Evolutionary conservation across 345 rosid species (phyloP), one percentile per base, ranked within the genome.

Genomic region (Geranium brycei): DNA sequence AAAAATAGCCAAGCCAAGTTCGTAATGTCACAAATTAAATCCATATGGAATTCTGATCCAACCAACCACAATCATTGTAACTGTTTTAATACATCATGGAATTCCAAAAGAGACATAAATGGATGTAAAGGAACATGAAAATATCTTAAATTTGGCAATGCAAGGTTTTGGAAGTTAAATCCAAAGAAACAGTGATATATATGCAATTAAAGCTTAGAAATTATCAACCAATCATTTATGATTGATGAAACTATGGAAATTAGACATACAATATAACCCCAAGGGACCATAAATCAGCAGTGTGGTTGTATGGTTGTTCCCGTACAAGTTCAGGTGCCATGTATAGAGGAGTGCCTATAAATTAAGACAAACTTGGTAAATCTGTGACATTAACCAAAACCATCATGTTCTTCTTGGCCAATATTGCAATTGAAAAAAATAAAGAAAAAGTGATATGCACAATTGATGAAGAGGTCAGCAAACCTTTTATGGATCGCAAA

Each of bases 241-340:
- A 32, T 6, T 32, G 6, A 32, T 7, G 41, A 35, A 35, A 35
- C 5, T 4, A 35, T 35, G 41, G 41, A 65, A 63, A 67, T 55
- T 18, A 31, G 61, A 75, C 89, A 15, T 87, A 93, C 97, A 93
- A 69, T 83, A 93, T 93, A 71, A 93, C 99, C 66, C 99, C 99
- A 73, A 93, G 97, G 40, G 99, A 93, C 99, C 99, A 93, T 64
- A 93, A 73, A 72, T 93, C 99, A 63, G 87, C 99, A 75, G 97
- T 87, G 81, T 90, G 99, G 78, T 86, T 88, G 80, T 93, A 93
- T 12, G 99, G 99, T 76, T 93, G 96, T 81, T 93, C 99, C 55
- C 91, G 75, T 15, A 93, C 97, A 68, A 93, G 78, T 76, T 93
- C 99, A 19, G 97, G 99, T 40, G 99, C 99, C 99, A 93, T 93